Percentiles rank a stretch among this genome's conserved stretches.
Conservation (phyloP, 2,329 filamentous ascomycete genomes). For the Teratosphaeria destructans region DNA sequence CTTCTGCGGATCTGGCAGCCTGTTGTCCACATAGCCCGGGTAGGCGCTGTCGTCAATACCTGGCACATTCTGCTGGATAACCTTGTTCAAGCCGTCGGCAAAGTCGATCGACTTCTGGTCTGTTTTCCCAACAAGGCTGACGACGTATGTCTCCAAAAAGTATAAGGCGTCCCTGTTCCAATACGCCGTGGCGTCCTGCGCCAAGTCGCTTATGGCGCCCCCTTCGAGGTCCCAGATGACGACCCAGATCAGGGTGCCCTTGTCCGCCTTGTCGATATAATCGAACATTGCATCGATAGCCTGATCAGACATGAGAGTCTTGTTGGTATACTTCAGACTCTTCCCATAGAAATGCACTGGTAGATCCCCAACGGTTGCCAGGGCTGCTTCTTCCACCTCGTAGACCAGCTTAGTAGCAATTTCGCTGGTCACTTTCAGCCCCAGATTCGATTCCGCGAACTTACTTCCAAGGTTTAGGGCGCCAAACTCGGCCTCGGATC, state of each 20-base stretch:
- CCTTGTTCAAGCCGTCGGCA: slow-evolving; percentile 1
- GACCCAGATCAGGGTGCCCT: slow-evolving; percentile 10
- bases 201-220: slow-evolving; percentile 9
- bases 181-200: slow-evolving; percentile 11
- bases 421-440: not conserved
- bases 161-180: slow-evolving; percentile 13
- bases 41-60: slow-evolving; percentile 10
- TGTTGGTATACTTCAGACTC: slow-evolving; percentile 6
- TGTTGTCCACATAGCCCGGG: slow-evolving; percentile 16
- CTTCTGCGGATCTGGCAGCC: slow-evolving; percentile 21
- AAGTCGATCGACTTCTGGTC: slow-evolving; percentile 1
- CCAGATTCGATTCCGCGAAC: not conserved
- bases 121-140: slow-evolving; percentile 6
- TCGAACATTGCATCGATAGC: slow-evolving; percentile 13
- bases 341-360: slow-evolving; percentile 15
- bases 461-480: slow-evolving; percentile 3
- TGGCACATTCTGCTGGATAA: not conserved
- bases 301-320: slow-evolving; percentile 6
- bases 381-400: slow-evolving; percentile 3
- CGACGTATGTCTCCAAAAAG: slow-evolving; percentile 11
- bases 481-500: slow-evolving; percentile 9
- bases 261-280: slow-evolving; percentile 9
- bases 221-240: slow-evolving; percentile 12
- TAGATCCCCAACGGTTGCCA: slow-evolving; percentile 8
- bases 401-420: not conserved